A percentile compares a stretch with the other conserved stretches of the same genome.
These are phyloP conservation scores for Acanthamoeba castellanii DNA, from an alignment of 208 protist genomes.

Conservation along the genomic window DNA sequence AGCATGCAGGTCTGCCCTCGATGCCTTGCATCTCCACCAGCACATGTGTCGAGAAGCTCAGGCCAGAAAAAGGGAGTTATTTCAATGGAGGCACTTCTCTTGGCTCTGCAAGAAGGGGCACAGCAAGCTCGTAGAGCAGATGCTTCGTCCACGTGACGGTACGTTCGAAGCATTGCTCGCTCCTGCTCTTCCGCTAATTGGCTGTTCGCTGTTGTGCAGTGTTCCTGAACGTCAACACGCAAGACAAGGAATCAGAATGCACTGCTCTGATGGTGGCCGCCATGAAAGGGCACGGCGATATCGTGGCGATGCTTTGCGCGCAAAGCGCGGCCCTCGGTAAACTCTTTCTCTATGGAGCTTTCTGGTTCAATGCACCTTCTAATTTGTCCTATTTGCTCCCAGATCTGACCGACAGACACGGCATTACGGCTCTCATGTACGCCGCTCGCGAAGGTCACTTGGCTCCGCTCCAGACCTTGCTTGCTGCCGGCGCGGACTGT, in stretches of 20 bases:
- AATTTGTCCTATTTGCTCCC: neutral
- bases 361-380: neutral
- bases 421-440: conserved; percentile 57
- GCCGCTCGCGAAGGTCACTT: conserved; percentile 45
- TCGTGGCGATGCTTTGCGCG: neutral
- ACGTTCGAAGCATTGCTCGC: neutral
- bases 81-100: conserved; percentile 35
- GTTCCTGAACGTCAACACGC: neutral
- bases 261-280: conserved; percentile 7
- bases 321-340: neutral
- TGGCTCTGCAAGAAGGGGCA: conserved; percentile 58
- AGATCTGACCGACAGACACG: conserved; percentile 33
- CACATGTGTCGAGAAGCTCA: neutral
- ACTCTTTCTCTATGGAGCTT: neutral
- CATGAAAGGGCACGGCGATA: neutral
- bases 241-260: neutral
- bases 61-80: neutral
- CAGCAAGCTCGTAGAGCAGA: neutral
- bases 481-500: conserved; percentile 16
- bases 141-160: neutral
- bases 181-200: neutral
- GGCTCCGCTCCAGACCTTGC: neutral
- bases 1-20: neutral
- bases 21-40: neutral
- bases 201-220: neutral